Base-by-base conservation (phyloP, 768 basidiomycete species). In the Ephemerocybe angulata region DNA sequence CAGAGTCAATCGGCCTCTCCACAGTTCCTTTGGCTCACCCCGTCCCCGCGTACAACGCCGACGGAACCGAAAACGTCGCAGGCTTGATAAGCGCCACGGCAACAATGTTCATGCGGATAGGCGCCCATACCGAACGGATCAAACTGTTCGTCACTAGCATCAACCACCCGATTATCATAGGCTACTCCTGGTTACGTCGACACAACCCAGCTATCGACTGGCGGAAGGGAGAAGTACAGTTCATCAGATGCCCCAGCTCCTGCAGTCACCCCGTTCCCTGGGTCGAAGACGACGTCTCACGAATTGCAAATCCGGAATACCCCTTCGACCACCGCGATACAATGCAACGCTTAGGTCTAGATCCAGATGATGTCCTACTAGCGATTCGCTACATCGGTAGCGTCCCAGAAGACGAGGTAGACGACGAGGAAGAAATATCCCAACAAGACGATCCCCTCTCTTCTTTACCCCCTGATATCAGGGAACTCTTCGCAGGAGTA, bases 61-160 rank as follows among this genome's bases (percentile, higher is more conserved):
- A 68, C 54, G 63, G 59, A 10, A 60, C 63, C 15, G 57, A 35
- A 3, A 68, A 67, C 24, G 55, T 65, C 29, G 58, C 57, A 33
- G 62, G 66, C 11, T 37, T 50, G 17, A 65, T 68, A 17, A 4
- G 21, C 5, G 49, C 64, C 21, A 59, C 58, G 1, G 58, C 62
- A 2, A 57, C 63, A 27, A 27, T 65, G 6, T 37, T 61, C 24
- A 38, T 68, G 38, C 25, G 15, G 2, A 61, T 55, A 38, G 50
- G 59, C 28, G 59, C 57, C 24, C 66, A 66, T 29, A 41, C 52
- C 13, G 65, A 68, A 57, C 27, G 51, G 3, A 50, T 50, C 10
- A 24, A 30, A 17, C 56, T 68, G 47, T 58, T 56, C 30, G 62
- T 68, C 21, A 61, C 61, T 50, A 33, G 54, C 12, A 38, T 67